These are phyloP conservation scores for Clavulina sp. DNA, from an alignment of 768 basidiomycete species.

Conservation along the genomic window DNA sequence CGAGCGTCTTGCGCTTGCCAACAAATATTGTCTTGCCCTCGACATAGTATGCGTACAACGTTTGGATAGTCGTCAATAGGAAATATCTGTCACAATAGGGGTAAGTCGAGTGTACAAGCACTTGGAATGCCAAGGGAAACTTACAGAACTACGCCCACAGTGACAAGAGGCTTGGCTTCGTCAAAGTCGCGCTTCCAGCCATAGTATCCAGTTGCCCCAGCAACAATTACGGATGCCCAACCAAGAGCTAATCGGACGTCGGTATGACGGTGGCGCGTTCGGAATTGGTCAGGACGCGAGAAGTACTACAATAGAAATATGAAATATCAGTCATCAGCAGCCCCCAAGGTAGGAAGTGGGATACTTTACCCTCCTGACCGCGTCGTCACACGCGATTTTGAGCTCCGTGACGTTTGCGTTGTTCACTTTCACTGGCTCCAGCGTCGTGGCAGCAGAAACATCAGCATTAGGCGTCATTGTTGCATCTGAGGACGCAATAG, in stretches of 20 bases:
- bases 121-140: slow-evolving; percentile 18
- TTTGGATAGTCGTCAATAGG: slow-evolving; percentile 49
- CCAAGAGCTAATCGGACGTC: slow-evolving; percentile 78
- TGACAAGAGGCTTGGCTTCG: slow-evolving; percentile 63
- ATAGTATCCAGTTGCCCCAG: slow-evolving; percentile 65
- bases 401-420: slow-evolving; percentile 33
- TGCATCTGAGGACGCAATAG: too few relatives aligned
- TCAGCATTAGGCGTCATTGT: too few relatives aligned
- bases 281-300: slow-evolving; percentile 64
- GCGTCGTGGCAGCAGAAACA: too few relatives aligned
- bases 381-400: slow-evolving; percentile 58
- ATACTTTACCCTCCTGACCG: slow-evolving; percentile 59
- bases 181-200: slow-evolving; percentile 83
- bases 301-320: slow-evolving; percentile 40
- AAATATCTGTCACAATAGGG: slow-evolving; percentile 38
- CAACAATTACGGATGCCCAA: slow-evolving; percentile 71
- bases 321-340: not conserved
- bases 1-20: slow-evolving; percentile 78
- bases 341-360: not conserved
- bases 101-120: slow-evolving; percentile 2
- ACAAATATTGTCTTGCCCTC: slow-evolving; percentile 75
- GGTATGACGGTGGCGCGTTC: slow-evolving; percentile 71
- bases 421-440: slow-evolving; percentile 28
- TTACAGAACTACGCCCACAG: slow-evolving; percentile 60
- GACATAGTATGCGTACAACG: slow-evolving; percentile 70